phyloP scores from a whole-genome alignment of 305 asterid genomes.

The Rubia tinctorum region DNA sequence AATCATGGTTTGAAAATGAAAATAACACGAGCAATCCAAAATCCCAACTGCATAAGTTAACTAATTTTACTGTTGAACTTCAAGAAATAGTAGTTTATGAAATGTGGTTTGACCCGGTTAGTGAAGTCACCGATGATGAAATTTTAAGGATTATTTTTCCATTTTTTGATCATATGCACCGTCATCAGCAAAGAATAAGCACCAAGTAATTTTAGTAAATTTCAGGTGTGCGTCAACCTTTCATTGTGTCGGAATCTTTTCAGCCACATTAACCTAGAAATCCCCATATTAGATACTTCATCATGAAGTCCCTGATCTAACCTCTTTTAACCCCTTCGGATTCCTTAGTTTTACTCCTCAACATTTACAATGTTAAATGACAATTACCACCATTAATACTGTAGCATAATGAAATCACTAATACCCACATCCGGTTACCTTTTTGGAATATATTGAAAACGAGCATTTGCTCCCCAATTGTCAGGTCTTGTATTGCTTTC shows the following conservation, averaged over 20 bases:
- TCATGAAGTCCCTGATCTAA: too few species aligned
- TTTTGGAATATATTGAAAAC: too few species aligned
- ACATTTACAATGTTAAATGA: too few species aligned
- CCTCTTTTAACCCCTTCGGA: too few species aligned
- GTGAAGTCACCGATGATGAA: slow-evolving; percentile 1
- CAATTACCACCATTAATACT: too few species aligned
- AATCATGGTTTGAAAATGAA: not conserved
- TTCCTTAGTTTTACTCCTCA: too few species aligned
- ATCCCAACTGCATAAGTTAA: not conserved
- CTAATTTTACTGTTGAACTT: not conserved
- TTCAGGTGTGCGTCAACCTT: slow-evolving; percentile 22
- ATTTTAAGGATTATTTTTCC: not conserved
- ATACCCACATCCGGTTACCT: too few species aligned
- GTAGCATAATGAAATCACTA: too few species aligned
- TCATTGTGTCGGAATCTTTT: slow-evolving; percentile 25
- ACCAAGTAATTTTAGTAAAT: slow-evolving; percentile 5
- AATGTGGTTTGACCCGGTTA: not conserved
- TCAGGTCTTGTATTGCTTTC: too few species aligned
- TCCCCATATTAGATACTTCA: too few species aligned
- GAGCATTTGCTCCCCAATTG: too few species aligned
- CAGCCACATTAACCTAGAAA: not conserved
- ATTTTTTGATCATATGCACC: not conserved
- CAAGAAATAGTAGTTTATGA: not conserved
- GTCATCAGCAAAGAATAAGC: not conserved
- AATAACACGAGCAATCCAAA: not conserved